Base-by-base conservation (phyloP, 2,329 filamentous ascomycete genomes). In the Penicillium sp. region DNA sequence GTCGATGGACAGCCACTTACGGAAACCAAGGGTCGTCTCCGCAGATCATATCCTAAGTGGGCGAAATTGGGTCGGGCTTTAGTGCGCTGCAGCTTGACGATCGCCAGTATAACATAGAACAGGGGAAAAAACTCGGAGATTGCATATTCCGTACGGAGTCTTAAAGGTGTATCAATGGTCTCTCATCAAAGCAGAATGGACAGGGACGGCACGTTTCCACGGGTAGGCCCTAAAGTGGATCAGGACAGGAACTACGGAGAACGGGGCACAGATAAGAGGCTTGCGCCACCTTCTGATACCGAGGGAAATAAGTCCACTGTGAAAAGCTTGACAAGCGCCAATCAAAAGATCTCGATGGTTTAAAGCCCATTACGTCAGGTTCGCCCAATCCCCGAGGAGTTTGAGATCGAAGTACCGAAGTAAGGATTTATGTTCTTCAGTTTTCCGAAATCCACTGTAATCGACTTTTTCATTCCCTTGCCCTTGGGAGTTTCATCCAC, bases 191-290 rank as follows among this genome's bases (percentile, higher is more conserved):
- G 58, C 35, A 54, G 42, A 13, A 51, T 51, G 13, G 13, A 4
- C 13, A 49, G 24, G 26, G 29, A 33, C 55, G 35, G 53, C 37
- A 26, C 27, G 31, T 29, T 39, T 26, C 59, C 48, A 44, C 26
- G 50, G 56, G 31, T 33, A 14, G 13, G 27, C 27, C 27, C 27
- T 11, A 4, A 14, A 16, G 59, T 62, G 60, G 60, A 45, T 55
- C 57, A 62, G 57, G 54, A 52, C 54, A 65, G 57, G 57, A 60
- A 62, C 62, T 57, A 16, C 31, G 31, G 13, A 33, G 31, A 16
- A 33, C 29, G 29, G 29, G 13, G 1, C 11, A 31, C 27, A 33
- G 31, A 33, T 14, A 56, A 44, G 21, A n/a, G 42, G 24, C 37
- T 19, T 39, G n/a, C 21, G 31, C 54, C 45, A 44, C 46, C 45